Conservation (phyloP, 306 rosid species). For the Lathyrus sativus region DNA sequence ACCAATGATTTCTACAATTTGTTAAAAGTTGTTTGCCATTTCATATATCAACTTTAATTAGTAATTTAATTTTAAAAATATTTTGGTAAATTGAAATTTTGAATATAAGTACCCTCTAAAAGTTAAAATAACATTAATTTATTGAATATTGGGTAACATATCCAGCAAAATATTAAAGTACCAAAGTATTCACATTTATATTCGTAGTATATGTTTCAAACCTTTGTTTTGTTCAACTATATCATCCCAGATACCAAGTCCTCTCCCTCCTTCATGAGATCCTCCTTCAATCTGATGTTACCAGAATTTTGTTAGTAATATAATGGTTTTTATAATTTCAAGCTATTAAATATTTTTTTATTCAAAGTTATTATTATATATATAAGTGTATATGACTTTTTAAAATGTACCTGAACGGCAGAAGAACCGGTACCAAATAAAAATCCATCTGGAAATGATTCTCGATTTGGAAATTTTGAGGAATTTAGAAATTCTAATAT, state of each 20-base stretch:
- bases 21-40: too few relatives aligned
- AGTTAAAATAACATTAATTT: too few relatives aligned
- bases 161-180: background rate
- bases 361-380: too few relatives aligned
- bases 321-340: background rate
- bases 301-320: background rate
- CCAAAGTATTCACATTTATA: background rate
- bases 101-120: too few relatives aligned
- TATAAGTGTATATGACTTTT: background rate
- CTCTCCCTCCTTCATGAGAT: constrained; percentile 31
- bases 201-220: background rate
- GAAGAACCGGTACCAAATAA: constrained; percentile 26
- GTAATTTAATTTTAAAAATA: too few relatives aligned
- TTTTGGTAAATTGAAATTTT: too few relatives aligned
- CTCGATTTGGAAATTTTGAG: background rate
- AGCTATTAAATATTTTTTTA: too few relatives aligned
- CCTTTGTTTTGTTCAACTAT: background rate
- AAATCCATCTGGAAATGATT: constrained; percentile 26
- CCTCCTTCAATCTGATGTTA: constrained; percentile 35
- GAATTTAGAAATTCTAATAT: background rate
- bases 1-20: too few relatives aligned
- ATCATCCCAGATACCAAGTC: constrained; percentile 34
- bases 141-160: background rate
- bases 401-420: background rate
- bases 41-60: too few relatives aligned